These are phyloP conservation scores for Planoprotostelium fungivorum DNA, from an alignment of 78 protist species.

Conservation along the genomic window DNA sequence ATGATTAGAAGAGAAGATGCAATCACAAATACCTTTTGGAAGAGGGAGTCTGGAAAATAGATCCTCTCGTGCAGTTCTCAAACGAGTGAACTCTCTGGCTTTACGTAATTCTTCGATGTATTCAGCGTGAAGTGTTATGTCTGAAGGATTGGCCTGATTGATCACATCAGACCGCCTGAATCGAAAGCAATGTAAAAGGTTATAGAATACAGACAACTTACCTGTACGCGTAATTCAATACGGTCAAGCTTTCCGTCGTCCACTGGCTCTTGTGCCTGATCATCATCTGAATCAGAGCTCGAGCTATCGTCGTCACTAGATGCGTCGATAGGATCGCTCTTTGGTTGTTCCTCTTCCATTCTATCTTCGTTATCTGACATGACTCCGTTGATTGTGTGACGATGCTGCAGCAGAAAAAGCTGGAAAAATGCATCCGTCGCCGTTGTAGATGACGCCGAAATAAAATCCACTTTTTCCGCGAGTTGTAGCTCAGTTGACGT, in stretches of 20 bases:
- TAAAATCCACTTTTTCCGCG: too few species aligned
- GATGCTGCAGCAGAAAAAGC: too few species aligned
- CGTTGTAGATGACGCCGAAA: too few species aligned
- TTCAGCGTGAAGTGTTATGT: neutral
- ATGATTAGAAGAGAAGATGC: neutral
- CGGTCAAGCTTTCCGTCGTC: neutral
- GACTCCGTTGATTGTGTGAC: too few species aligned
- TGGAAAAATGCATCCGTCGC: too few species aligned
- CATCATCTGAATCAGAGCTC: neutral
- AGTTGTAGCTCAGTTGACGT: too few species aligned
- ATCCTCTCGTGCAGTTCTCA: neutral
- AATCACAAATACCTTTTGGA: neutral
- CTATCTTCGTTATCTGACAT: too few species aligned
- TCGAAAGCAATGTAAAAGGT: too few species aligned
- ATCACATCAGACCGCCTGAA: too few species aligned
- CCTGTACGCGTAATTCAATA: neutral
- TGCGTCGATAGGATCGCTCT: too few species aligned
- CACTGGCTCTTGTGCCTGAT: neutral
- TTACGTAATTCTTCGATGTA: neutral
- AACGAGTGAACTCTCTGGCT: neutral
- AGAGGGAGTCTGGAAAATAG: neutral
- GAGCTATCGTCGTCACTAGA: neutral
- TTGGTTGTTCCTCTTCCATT: too few species aligned
- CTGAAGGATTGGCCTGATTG: neutral
- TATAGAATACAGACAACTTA: too few species aligned